A percentile compares a stretch with the other conserved stretches of the same genome.
phyloP scores from a whole-genome alignment of 306 rosid genomes.

The Medicago arabica region DNA sequence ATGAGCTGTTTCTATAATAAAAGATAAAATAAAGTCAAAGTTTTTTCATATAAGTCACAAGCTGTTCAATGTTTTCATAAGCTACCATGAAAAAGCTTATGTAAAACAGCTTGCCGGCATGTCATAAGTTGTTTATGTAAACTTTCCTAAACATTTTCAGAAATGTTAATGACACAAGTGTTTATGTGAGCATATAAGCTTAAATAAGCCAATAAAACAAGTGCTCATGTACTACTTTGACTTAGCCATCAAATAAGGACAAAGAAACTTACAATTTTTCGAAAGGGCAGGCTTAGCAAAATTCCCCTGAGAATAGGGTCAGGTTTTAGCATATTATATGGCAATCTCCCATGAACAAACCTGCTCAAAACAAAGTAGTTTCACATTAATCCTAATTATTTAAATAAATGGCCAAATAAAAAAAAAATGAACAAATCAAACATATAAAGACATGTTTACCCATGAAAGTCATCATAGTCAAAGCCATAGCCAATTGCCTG shows the following conservation, averaged over 20 bases:
- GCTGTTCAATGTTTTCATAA: not conserved
- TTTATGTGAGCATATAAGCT: not conserved
- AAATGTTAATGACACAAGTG: not conserved
- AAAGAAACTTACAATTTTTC: slow-evolving; percentile 67
- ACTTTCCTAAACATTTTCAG: no score
- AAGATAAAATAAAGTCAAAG: not conserved
- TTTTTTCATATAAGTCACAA: not conserved
- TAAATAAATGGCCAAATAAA: not conserved
- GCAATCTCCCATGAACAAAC: slow-evolving; percentile 85
- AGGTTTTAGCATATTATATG: slow-evolving; percentile 74
- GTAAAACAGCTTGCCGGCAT: not conserved
- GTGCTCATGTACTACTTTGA: not conserved
- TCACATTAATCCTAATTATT: slow-evolving; percentile 12
- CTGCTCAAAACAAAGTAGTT: slow-evolving; percentile 48
- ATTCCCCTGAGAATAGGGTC: slow-evolving; percentile 77
- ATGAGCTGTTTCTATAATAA: not conserved
- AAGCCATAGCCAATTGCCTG: slow-evolving; percentile 84
- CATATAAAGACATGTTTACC: slow-evolving; percentile 49
- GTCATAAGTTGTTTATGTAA: not conserved
- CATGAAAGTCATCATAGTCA: slow-evolving; percentile 79
- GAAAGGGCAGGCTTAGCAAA: slow-evolving; percentile 69
- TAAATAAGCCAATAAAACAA: not conserved
- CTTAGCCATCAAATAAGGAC: not conserved
- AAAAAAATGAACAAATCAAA: not conserved
- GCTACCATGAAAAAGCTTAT: not conserved